phyloP scores from a whole-genome alignment of 2,329 filamentous ascomycete genomes.

The Furcasterigmium sp. region DNA sequence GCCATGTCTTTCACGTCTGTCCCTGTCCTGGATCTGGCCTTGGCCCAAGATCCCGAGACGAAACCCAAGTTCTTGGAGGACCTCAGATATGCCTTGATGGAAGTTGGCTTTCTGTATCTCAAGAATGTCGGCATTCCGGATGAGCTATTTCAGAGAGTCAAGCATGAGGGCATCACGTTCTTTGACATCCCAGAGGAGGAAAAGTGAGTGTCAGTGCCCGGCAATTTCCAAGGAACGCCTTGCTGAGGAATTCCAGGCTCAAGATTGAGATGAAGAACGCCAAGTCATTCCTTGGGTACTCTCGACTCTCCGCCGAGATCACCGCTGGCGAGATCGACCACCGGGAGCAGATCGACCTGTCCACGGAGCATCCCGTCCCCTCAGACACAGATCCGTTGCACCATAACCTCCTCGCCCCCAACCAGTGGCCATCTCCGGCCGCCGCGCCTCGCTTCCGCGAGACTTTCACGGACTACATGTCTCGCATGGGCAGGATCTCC shows the following conservation, averaged over 20 bases:
- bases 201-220: conserved; percentile 49
- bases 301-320: conserved; percentile 59
- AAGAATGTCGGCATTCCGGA: conserved; percentile 71
- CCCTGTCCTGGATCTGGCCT: conserved; percentile 71
- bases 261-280: conserved; percentile 71
- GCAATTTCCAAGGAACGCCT: too few relatives aligned
- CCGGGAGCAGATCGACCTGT: conserved; percentile 82
- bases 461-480: conserved; percentile 71
- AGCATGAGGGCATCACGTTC: conserved; percentile 64
- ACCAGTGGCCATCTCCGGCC: conserved; percentile 68
- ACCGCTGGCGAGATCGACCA: conserved; percentile 74
- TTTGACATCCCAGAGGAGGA: conserved; percentile 73
- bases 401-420: conserved; percentile 70
- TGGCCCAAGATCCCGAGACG: conserved; percentile 55
- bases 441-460: conserved; percentile 63
- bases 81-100: conserved; percentile 70
- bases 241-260: too few relatives aligned
- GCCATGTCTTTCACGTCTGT: conserved; percentile 69
- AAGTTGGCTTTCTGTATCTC: conserved; percentile 86
- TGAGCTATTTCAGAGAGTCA: conserved; percentile 59
- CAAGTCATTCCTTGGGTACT: conserved; percentile 67
- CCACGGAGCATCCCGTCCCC: conserved; percentile 68
- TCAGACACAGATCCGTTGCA: conserved; percentile 59
- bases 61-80: conserved; percentile 69
- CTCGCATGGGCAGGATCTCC: conserved; percentile 66